phyloP scores from a whole-genome alignment of 108 stramenopile genomes.

The Fragilariopsis cylindrus region DNA sequence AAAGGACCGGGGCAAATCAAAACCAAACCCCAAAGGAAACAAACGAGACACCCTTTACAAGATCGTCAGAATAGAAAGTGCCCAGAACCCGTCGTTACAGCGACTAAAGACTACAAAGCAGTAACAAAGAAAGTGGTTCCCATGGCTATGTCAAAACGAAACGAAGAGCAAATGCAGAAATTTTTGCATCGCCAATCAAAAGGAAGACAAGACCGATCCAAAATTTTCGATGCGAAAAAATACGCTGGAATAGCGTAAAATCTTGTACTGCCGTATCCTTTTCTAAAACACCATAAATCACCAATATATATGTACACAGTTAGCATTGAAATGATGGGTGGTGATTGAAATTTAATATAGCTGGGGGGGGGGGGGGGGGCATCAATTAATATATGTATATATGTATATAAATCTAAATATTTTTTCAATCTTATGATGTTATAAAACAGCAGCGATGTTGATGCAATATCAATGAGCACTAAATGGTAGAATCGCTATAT shows the following conservation, averaged over 20 bases:
- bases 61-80: conserved; percentile 2
- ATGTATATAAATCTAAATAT: too few relatives aligned
- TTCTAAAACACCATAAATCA: too few relatives aligned
- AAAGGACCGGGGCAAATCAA: not conserved
- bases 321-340: too few relatives aligned
- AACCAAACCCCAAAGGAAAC: not conserved
- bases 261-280: too few relatives aligned
- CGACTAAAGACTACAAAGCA: not conserved
- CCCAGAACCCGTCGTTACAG: not conserved
- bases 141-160: conserved; percentile 18
- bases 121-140: not conserved
- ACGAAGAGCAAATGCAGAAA: conserved; percentile 16
- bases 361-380: too few relatives aligned
- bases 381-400: too few relatives aligned
- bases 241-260: not conserved
- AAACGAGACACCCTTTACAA: not conserved
- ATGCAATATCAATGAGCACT: too few relatives aligned
- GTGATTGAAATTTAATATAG: too few relatives aligned
- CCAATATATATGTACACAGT: too few relatives aligned
- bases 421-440: too few relatives aligned
- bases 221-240: not conserved
- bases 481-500: too few relatives aligned
- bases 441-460: too few relatives aligned
- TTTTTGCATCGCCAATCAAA: conserved; percentile 14
- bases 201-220: conserved; percentile 10